A percentile compares a stretch with the other conserved stretches of the same genome.
phyloP scores from a whole-genome alignment of 2,329 filamentous ascomycete genomes.

The Blastomyces gilchristii region DNA sequence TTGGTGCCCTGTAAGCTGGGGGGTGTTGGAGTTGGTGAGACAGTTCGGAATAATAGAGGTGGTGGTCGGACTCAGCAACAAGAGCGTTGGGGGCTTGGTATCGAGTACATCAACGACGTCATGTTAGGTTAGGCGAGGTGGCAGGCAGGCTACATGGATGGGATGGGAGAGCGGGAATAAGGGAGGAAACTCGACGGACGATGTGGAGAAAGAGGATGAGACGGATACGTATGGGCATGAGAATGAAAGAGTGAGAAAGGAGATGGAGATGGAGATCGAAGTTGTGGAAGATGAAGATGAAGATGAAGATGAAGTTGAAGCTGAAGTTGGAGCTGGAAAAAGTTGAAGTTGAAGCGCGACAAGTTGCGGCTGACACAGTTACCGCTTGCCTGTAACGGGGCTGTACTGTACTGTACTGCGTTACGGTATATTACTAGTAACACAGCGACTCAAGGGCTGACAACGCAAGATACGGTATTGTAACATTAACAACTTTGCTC shows the following conservation, averaged over 20 bases:
- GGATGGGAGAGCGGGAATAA: neutral
- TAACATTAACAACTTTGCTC: too few species aligned
- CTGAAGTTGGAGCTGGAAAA: neutral
- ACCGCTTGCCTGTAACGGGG: too few species aligned
- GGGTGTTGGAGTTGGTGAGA: neutral
- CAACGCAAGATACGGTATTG: too few species aligned
- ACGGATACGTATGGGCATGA: neutral
- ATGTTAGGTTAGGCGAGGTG: neutral
- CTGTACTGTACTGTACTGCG: neutral
- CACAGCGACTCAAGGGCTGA: too few species aligned
- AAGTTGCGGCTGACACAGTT: neutral
- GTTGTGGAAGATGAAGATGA: neutral
- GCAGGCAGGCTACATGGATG: neutral
- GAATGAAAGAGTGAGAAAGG: neutral
- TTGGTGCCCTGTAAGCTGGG: neutral
- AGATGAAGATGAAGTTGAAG: neutral
- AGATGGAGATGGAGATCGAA: neutral
- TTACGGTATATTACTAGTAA: neutral
- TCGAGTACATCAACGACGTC: neutral
- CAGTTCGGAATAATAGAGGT: neutral
- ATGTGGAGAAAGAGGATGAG: neutral
- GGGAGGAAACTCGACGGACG: neutral
- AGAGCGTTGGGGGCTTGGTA: neutral
- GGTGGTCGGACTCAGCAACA: neutral
- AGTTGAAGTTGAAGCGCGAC: neutral